Evolutionary conservation across 2,329 filamentous ascomycete species (phyloP).

Genomic region (Ceratocystis smalleyi): DNA sequence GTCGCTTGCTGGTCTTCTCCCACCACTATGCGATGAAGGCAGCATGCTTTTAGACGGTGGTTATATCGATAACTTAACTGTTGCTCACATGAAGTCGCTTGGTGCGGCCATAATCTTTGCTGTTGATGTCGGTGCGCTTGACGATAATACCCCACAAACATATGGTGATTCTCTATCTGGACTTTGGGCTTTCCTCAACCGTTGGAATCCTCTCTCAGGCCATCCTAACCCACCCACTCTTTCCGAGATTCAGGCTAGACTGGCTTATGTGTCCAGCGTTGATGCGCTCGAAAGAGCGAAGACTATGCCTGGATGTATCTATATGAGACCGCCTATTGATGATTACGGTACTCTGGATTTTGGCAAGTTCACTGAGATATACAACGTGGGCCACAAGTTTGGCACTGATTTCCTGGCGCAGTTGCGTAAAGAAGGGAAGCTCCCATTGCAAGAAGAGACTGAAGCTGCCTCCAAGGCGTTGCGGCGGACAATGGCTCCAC

Average conservation of each 20-base stretch:
- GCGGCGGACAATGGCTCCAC: slow-evolving; percentile 62
- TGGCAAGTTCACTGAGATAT: slow-evolving; percentile 95
- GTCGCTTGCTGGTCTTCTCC: slow-evolving; percentile 83
- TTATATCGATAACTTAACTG: slow-evolving; percentile 93
- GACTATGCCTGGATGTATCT: slow-evolving; percentile 75
- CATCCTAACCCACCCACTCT: slow-evolving; percentile 86
- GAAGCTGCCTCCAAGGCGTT: slow-evolving; percentile 51
- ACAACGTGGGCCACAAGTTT: slow-evolving; percentile 72
- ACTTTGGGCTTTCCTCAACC: slow-evolving; percentile 85
- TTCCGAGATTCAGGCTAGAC: slow-evolving; percentile 83
- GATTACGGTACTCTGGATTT: slow-evolving; percentile 90
- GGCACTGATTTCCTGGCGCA: slow-evolving; percentile 65
- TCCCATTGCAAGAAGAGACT: slow-evolving; percentile 55
- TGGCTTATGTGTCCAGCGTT: slow-evolving; percentile 89
- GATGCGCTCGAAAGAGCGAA: slow-evolving; percentile 92
- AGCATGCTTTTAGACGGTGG: slow-evolving; percentile 93
- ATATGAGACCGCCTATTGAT: slow-evolving; percentile 93
- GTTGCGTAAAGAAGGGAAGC: slow-evolving; percentile 60
- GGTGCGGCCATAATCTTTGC: slow-evolving; percentile 92
- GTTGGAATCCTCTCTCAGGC: slow-evolving; percentile 89
- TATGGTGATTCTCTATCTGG: slow-evolving; percentile 92
- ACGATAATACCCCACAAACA: slow-evolving; percentile 78
- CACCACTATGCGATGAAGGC: slow-evolving; percentile 89
- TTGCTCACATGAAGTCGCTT: slow-evolving; percentile 89
- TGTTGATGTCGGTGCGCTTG: slow-evolving; percentile 80